These are phyloP conservation scores for Amanita muscaria DNA, from an alignment of 768 basidiomycete genomes.

Conservation along the genomic window DNA sequence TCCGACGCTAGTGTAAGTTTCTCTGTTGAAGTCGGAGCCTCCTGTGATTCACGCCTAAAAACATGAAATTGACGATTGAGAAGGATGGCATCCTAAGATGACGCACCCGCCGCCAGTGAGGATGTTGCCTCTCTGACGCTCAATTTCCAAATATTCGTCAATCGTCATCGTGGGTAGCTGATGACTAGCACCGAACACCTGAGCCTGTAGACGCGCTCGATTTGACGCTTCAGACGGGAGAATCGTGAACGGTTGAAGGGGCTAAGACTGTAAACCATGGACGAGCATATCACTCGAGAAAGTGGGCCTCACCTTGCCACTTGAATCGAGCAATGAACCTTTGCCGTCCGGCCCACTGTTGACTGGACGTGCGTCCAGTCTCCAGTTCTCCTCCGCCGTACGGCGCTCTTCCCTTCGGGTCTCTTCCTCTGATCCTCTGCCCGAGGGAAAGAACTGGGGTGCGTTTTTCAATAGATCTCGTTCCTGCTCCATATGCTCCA, in stretches of 20 bases:
- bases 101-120: constrained; percentile 82
- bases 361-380: constrained; percentile 47
- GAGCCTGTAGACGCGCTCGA: constrained; percentile 61
- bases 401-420: constrained; percentile 31
- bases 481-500: constrained; percentile 66
- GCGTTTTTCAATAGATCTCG: constrained; percentile 54
- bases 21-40: constrained; percentile 64
- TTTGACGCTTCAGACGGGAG: constrained; percentile 63
- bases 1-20: constrained; percentile 74
- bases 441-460: constrained; percentile 32
- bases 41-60: constrained; percentile 56
- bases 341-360: constrained; percentile 36
- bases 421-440: constrained; percentile 19
- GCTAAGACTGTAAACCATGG: constrained; percentile 32
- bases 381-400: constrained; percentile 54
- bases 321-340: constrained; percentile 63
- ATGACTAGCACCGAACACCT: constrained; percentile 81
- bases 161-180: constrained; percentile 91
- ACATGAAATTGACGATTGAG: constrained; percentile 5
- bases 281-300: neutral
- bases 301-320: constrained; percentile 54
- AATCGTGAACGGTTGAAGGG: constrained; percentile 88
- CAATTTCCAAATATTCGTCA: constrained; percentile 89
- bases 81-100: constrained; percentile 4
- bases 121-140: constrained; percentile 76